These are phyloP conservation scores for Schizonepeta tenuifolia DNA, from an alignment of 257 asterid species.

Conservation along the genomic window DNA sequence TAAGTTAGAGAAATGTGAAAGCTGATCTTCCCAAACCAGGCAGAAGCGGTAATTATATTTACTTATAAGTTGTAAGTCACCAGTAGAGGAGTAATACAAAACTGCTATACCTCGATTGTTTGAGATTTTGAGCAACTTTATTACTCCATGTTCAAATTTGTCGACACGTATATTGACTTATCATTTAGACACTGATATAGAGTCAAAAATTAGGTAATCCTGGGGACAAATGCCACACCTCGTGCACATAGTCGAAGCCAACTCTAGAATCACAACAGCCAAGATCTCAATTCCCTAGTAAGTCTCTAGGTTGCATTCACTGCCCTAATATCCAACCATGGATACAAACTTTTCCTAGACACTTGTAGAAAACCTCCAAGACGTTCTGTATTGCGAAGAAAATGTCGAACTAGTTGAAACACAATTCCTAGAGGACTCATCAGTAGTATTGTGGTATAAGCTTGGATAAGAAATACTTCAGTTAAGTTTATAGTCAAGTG, in stretches of 20 bases:
- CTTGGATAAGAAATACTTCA: neutral
- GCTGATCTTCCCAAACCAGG: neutral
- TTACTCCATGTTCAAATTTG: conserved; percentile 18
- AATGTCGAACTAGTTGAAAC: conserved; percentile 16
- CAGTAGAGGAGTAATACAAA: conserved; percentile 14
- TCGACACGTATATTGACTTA: conserved; percentile 6
- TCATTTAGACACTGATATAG: neutral
- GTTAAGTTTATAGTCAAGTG: conserved; percentile 1
- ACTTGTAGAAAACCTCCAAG: neutral
- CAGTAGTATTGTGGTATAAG: neutral
- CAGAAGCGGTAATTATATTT: neutral
- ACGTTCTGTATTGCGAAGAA: conserved; percentile 15
- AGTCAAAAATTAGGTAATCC: neutral
- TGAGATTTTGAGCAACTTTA: conserved; percentile 23
- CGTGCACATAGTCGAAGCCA: conserved; percentile 6
- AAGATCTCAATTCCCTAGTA: conserved; percentile 10
- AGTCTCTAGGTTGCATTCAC: conserved; percentile 23
- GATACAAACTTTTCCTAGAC: conserved; percentile 16
- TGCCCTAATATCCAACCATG: neutral
- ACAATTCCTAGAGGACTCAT: conserved; percentile 14
- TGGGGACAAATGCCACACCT: neutral
- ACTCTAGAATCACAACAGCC: conserved; percentile 8
- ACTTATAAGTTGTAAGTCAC: neutral
- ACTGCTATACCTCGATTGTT: conserved; percentile 22
- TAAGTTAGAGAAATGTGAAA: conserved; percentile 14